phyloP scores from a whole-genome alignment of 1,284 basidiomycete species.

The Singerocomus inundabilis region DNA sequence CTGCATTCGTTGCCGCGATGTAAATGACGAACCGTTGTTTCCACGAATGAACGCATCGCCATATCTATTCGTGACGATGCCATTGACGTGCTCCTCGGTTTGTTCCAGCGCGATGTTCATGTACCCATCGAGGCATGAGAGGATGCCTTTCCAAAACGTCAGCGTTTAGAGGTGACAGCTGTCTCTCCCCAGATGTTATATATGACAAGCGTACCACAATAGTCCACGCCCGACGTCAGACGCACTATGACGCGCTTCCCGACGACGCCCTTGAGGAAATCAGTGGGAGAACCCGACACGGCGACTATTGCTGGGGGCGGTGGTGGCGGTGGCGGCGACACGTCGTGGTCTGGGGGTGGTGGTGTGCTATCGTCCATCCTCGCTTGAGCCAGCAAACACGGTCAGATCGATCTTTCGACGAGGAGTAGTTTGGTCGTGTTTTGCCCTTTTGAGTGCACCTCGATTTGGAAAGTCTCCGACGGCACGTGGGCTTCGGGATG shows the following conservation, averaged over 20 bases:
- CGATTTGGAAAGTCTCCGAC: too few relatives aligned
- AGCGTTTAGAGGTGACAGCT: background rate
- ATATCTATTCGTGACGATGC: conserved; percentile 81
- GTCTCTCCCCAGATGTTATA: too few relatives aligned
- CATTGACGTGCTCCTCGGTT: conserved; percentile 93
- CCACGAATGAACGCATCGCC: conserved; percentile 96
- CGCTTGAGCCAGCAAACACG: too few relatives aligned
- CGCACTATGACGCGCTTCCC: conserved; percentile 94
- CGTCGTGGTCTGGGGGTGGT: conserved; percentile 33
- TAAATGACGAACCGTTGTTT: conserved; percentile 76
- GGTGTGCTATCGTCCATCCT: conserved; percentile 31
- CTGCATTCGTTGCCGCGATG: too few relatives aligned
- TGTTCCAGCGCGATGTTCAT: conserved; percentile 99
- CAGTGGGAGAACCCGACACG: conserved; percentile 75
- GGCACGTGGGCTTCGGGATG: too few relatives aligned
- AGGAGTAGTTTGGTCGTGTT: conserved; percentile 29
- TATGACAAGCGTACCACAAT: conserved; percentile 66
- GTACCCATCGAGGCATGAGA: conserved; percentile 97
- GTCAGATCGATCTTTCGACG: too few relatives aligned
- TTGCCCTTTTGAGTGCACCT: too few relatives aligned
- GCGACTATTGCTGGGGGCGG: too few relatives aligned
- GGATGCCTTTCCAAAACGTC: conserved; percentile 61
- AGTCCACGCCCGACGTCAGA: conserved; percentile 95
- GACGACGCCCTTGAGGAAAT: conserved; percentile 91
- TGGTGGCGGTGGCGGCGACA: conserved; percentile 46